Conservation (phyloP, 2,329 filamentous ascomycete species). For the Aspergillus quadrilineatus region DNA sequence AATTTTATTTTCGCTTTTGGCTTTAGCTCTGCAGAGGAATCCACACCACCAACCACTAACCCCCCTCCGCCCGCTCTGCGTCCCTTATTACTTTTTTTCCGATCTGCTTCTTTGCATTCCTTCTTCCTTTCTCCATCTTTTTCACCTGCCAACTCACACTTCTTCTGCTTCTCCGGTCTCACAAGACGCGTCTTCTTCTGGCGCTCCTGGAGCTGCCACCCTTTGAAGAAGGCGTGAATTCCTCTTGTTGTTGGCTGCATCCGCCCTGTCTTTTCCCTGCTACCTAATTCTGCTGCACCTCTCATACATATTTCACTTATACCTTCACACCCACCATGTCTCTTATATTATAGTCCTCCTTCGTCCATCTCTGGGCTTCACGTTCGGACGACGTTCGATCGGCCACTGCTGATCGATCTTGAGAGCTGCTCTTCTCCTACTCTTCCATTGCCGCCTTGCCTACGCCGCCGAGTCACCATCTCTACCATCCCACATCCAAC, state of each 20-base stretch:
- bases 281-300: neutral
- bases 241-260: conserved; percentile 26
- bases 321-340: conserved; percentile 30
- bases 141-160: conserved; percentile 25
- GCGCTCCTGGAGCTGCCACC: conserved; percentile 30
- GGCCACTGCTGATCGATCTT: conserved; percentile 32
- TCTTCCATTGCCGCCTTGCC: conserved; percentile 13
- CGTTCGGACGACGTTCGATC: conserved; percentile 27
- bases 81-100: conserved; percentile 18
- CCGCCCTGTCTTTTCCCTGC: conserved; percentile 14
- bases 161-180: conserved; percentile 20
- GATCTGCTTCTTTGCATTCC: conserved; percentile 22
- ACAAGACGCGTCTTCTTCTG: conserved; percentile 30
- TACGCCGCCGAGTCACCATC: conserved; percentile 14
- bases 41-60: conserved; percentile 12
- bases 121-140: conserved; percentile 20
- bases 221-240: conserved; percentile 28
- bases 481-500: neutral
- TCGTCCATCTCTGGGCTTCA: conserved; percentile 38
- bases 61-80: conserved; percentile 7
- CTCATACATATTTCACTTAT: conserved; percentile 5
- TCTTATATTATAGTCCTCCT: conserved; percentile 44
- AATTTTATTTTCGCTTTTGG: conserved; percentile 8
- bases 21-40: conserved; percentile 10
- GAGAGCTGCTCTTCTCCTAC: conserved; percentile 23